Conservation (phyloP, 192 early-diverging fungal genomes). For the Coemansia sp. region DNA sequence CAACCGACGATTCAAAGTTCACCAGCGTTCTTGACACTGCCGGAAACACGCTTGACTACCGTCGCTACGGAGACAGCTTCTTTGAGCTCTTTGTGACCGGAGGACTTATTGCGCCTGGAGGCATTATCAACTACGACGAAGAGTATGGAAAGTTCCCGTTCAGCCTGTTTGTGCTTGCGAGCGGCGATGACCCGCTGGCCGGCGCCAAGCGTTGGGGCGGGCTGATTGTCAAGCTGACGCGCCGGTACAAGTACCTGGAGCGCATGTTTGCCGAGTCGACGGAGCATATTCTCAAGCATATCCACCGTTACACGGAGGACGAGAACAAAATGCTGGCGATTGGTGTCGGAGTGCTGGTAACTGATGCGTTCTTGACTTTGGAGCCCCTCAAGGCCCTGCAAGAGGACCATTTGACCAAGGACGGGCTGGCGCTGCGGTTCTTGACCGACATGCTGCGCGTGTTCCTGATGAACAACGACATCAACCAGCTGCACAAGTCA, state of each 20-base stretch:
- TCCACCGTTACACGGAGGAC: conserved; percentile 82
- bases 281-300: conserved; percentile 80
- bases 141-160: conserved; percentile 77
- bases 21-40: conserved; percentile 72
- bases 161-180: conserved; percentile 56
- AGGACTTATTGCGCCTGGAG: conserved; percentile 70
- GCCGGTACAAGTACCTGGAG: conserved; percentile 94
- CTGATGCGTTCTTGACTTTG: conserved; percentile 66
- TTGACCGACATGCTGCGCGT: conserved; percentile 79
- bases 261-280: conserved; percentile 81
- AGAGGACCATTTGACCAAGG: conserved; percentile 95
- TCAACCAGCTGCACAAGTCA: conserved; percentile 72
- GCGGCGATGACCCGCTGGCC: conserved; percentile 50
- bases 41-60: conserved; percentile 89
- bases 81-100: conserved; percentile 94
- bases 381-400: conserved; percentile 74
- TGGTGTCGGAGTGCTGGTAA: conserved; percentile 72
- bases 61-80: conserved; percentile 91
- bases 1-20: conserved; percentile 70
- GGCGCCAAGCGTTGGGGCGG: conserved; percentile 76
- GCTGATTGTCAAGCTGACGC: conserved; percentile 86
- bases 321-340: conserved; percentile 80
- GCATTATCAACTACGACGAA: conserved; percentile 62
- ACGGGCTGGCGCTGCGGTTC: conserved; percentile 82
- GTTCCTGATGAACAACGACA: conserved; percentile 71